Percentiles rank a stretch among this genome's conserved stretches.
phyloP scores from a whole-genome alignment of 169 alveolate species.

The Eimeria falciformis region DNA sequence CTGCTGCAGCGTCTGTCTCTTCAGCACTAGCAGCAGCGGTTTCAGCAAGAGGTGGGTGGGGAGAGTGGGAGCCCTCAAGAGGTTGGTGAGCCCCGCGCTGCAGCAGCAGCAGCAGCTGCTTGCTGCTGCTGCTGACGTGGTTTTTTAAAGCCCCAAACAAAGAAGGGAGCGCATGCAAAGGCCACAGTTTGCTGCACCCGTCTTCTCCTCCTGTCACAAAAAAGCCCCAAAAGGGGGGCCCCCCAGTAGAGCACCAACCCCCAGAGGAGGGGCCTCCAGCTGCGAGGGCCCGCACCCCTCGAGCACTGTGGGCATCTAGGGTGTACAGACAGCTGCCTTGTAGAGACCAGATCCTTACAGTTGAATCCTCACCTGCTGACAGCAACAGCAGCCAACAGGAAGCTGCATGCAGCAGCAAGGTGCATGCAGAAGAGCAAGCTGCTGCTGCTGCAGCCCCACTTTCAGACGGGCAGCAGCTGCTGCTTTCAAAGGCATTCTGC shows the following conservation, averaged over 20 bases:
- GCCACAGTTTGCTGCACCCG: slow-evolving; percentile 65
- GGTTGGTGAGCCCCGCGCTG: not conserved
- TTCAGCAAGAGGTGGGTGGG: too few relatives aligned
- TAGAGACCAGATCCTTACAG: slow-evolving; percentile 63
- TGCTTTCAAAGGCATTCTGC: not conserved
- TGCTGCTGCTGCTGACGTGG: slow-evolving; percentile 29
- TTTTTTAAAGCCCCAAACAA: slow-evolving; percentile 2
- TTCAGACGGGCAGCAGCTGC: not conserved
- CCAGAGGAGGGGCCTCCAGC: not conserved
- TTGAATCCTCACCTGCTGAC: slow-evolving; percentile 72
- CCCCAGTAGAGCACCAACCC: too few relatives aligned
- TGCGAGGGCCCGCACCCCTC: slow-evolving; percentile 65
- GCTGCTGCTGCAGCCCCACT: slow-evolving; percentile 14
- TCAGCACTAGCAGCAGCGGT: too few relatives aligned
- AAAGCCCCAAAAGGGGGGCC: not conserved
- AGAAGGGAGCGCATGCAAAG: slow-evolving; percentile 13
- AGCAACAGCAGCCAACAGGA: slow-evolving; percentile 31
- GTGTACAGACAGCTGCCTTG: slow-evolving; percentile 63
- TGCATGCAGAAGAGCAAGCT: not conserved
- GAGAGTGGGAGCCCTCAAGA: too few relatives aligned
- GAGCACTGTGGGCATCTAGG: slow-evolving; percentile 64
- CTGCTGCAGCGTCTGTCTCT: not conserved
- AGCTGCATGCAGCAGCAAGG: slow-evolving; percentile 11
- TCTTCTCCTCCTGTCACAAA: slow-evolving; percentile 66
- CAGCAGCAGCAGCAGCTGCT: slow-evolving; percentile 42